Base-by-base conservation (phyloP, 164 flowering plant species). In the Stephania cephalantha region DNA sequence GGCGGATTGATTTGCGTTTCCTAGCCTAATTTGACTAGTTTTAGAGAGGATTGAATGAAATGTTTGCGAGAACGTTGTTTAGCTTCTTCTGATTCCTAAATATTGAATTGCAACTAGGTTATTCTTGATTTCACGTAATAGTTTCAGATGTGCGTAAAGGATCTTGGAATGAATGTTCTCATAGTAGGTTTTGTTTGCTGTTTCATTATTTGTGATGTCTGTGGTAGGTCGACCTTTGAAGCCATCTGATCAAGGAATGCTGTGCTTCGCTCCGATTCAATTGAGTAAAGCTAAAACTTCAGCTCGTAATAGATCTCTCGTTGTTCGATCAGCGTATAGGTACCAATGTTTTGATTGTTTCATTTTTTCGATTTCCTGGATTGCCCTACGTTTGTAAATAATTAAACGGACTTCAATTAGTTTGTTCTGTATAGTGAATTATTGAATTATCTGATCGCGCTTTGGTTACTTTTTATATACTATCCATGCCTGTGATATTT, bases 311-410 rank as follows among this genome's bases (percentile, higher is more conserved):
- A 82, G 87, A 72, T 7, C 78, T 13, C 82, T 89, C 17, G 72
- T 77, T 20, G 83, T 93, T 81, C 81, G 83, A 76, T 92, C 97
- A 71, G 77, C 71, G 12, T 86, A 86, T 61, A 79, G 89, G 89
- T 90, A 79, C 67, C 46, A n/a, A 46, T 42, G 58, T 71, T 46
- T 63, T 71, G 20, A n/a, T 53, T 42, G 58, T 71, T 46, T 63
- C 69, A n/a, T 20, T 76, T 72, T 11, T 44, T 10, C 0, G 25
- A 17, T 58, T 6, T 58, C 15, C 65, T 17, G 65, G 65, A 15
- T 17, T 58, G 17, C 10, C 18, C 48, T 29, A 63, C 31, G 25
- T 68, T 0, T 25, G 25, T 25, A 25, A 25, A 25, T 25, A 25
- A 18, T 35, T 35, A 3, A 25, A 55, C 12, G 15, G 44, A 25